phyloP scores from a whole-genome alignment of 495 filamentous ascomycete species.

The Neurospora discreta region DNA sequence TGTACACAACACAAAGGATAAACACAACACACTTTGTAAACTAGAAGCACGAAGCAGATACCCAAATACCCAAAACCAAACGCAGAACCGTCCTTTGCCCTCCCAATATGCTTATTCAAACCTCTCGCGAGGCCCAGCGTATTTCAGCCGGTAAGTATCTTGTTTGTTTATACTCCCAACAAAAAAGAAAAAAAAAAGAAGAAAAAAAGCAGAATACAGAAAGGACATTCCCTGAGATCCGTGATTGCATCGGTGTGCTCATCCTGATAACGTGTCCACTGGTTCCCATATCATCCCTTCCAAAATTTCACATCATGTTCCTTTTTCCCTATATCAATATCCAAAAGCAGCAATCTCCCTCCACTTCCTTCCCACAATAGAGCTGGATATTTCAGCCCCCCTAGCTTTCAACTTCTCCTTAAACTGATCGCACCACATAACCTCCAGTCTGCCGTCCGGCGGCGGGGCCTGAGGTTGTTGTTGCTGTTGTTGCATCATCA shows the following conservation, averaged over 20 bases:
- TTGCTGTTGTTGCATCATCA: not conserved
- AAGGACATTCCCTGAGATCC: not conserved
- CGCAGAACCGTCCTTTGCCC: not conserved
- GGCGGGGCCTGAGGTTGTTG: conserved; percentile 7
- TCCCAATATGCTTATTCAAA: not conserved
- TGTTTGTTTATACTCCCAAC: not conserved
- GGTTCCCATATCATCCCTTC: not conserved
- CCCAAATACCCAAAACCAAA: not conserved
- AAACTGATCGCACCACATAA: conserved; percentile 34
- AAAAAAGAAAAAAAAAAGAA: not conserved
- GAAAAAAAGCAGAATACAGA: not conserved
- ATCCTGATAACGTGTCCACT: not conserved
- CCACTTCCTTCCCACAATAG: conserved; percentile 11
- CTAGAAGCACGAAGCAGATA: not conserved
- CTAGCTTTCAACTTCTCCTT: conserved; percentile 9
- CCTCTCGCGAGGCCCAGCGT: not conserved
- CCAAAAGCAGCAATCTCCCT: conserved; percentile 7
- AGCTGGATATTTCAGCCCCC: conserved; percentile 12
- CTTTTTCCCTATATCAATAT: not conserved
- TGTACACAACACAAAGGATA: not conserved
- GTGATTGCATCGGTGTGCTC: not conserved
- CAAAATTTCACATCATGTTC: too few species aligned
- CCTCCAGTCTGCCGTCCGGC: conserved; percentile 24
- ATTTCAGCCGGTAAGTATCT: not conserved
- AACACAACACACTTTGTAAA: not conserved